Evolutionary conservation across 345 rosid genomes (phyloP).

Genomic region (Linum tenue): DNA sequence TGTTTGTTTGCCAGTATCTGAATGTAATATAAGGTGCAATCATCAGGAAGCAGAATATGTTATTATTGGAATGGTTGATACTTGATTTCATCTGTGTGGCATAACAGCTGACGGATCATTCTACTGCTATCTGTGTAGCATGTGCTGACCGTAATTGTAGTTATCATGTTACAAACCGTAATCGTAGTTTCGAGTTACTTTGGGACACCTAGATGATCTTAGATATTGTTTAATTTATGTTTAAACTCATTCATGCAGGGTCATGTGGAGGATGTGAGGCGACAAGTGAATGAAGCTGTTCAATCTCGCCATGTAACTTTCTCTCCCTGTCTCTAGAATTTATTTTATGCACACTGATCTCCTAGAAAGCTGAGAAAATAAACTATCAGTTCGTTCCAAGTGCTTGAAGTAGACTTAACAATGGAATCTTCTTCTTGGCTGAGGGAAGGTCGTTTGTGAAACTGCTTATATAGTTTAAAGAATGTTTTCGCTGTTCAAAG

Average conservation of each 20-base stretch:
- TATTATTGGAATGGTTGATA: no score
- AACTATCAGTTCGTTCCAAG: not conserved
- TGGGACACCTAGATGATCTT: no score
- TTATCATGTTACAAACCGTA: no score
- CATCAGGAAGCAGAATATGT: not conserved
- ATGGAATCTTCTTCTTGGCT: no score
- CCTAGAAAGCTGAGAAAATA: not conserved
- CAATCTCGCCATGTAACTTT: constrained; percentile 65
- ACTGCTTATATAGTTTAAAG: no score
- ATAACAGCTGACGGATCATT: no score
- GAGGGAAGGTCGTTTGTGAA: no score
- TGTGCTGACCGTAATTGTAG: no score
- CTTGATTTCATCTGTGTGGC: no score
- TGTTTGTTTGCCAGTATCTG: not conserved
- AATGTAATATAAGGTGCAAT: not conserved
- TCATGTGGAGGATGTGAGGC: constrained; percentile 77
- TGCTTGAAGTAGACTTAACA: no score
- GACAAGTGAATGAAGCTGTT: constrained; percentile 83
- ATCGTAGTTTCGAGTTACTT: no score
- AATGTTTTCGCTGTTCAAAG: not conserved
- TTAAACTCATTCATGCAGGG: constrained; percentile 38
- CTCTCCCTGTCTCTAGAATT: constrained; percentile 9
- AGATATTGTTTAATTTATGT: not conserved
- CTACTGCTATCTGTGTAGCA: no score
- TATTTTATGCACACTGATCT: not conserved